phyloP scores from a whole-genome alignment of 805 yeast genomes.

The Lachancea quebecensis region DNA sequence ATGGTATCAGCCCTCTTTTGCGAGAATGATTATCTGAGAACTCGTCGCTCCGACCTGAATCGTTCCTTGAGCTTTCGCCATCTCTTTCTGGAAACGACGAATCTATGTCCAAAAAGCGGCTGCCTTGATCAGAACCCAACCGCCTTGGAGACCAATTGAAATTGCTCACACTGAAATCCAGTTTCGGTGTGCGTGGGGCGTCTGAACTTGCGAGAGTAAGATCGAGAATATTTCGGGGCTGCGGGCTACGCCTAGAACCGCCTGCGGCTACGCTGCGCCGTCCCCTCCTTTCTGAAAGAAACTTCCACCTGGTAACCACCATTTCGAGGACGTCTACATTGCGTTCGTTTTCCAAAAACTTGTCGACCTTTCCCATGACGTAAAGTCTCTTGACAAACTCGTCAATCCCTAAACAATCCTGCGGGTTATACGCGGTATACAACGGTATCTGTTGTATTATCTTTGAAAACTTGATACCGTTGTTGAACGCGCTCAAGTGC shows the following conservation, averaged over 20 bases:
- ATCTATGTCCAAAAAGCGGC: not conserved
- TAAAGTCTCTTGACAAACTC: conserved; percentile 62
- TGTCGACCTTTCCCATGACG: conserved; percentile 49
- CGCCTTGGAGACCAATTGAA: conserved; percentile 27
- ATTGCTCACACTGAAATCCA: conserved; percentile 24
- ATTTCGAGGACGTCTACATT: conserved; percentile 31
- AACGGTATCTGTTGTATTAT: conserved; percentile 64
- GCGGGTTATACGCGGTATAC: conserved; percentile 69
- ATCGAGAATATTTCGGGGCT: not conserved
- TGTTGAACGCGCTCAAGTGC: conserved; percentile 48
- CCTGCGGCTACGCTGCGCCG: not conserved
- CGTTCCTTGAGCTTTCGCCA: not conserved
- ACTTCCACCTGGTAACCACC: conserved; percentile 34
- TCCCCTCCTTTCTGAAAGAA: conserved; percentile 6
- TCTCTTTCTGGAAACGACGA: not conserved
- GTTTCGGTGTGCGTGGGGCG: conserved; percentile 18
- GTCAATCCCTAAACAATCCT: conserved; percentile 65
- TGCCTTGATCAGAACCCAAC: not conserved
- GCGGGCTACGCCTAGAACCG: not conserved
- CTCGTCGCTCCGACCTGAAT: not conserved
- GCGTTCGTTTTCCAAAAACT: conserved; percentile 30
- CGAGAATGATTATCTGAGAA: too few relatives aligned
- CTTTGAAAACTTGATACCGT: conserved; percentile 58
- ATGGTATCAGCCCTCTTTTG: too few relatives aligned
- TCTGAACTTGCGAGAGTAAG: not conserved